Evolutionary conservation across 2,329 filamentous ascomycete genomes (phyloP), one percentile per base, ranked within the genome.

Genomic region (Colletotrichum sojae): DNA sequence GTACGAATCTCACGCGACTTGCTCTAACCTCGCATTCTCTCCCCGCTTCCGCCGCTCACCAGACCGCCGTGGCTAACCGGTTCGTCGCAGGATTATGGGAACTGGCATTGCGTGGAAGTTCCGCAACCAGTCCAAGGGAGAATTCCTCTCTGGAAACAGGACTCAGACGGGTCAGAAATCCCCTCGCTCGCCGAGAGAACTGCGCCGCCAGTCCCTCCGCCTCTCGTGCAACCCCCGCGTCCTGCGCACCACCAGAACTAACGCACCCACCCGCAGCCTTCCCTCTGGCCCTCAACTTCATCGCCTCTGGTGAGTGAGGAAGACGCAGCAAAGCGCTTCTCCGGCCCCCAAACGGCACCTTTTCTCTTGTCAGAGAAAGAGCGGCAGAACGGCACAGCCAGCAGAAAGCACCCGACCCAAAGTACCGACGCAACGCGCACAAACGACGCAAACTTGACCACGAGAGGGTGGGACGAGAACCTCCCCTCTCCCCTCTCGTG

Each of bases 231-330:
- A 43, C 40, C 40, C 40, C n/a, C 16, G 45, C 18, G 45, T 46
- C 45, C 12, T 9, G 10, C n/a, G n/a, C 10, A 20, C 8, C 18
- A 43, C 18, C 18, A 22, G 18, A 60, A 68, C 62, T 83, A 73
- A 83, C 77, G 69, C 58, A 12, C 18, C 8, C 36, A 25, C 63
- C 49, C 56, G 69, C 76, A 96, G 93, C 92, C 73, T 83, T 94
- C 73, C 93, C 93, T 75, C 84, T 96, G 81, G 92, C 93, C 80
- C 86, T 96, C 78, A 96, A 96, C 84, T 96, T 96, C 85, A 93
- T 96, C 84, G 93, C 93, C 80, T 94, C 93, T 85, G 92, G 93
- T 96, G 90, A 95, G 93, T 95, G 82, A 81, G 80, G 79, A 78
- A 77, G 75, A 79, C 75, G 75, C 74, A 53, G 45, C 45, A 40